A percentile compares a stretch with the other conserved stretches of the same genome.
Conservation (phyloP, 1,284 basidiomycete genomes). For the Moesziomyces sp. region DNA sequence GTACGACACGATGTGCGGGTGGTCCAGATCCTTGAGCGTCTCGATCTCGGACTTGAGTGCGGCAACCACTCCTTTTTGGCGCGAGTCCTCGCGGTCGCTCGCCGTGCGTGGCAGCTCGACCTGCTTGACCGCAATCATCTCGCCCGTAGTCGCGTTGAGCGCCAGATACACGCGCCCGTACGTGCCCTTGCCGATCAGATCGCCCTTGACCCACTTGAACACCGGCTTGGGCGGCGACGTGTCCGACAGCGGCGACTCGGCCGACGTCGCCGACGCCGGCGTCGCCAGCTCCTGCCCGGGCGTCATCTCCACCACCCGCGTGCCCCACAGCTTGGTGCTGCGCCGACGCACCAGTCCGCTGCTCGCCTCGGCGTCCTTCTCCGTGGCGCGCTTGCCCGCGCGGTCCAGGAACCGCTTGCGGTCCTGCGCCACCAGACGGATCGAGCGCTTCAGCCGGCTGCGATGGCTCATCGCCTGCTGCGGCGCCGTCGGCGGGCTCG, state of each 20-base stretch:
- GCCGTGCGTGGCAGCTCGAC: slow-evolving; percentile 92
- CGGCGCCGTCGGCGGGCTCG: slow-evolving; percentile 15
- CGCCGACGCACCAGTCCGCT: slow-evolving; percentile 76
- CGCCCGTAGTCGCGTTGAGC: slow-evolving; percentile 95
- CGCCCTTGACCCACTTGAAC: slow-evolving; percentile 98
- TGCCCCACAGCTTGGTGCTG: slow-evolving; percentile 96
- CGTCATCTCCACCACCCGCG: slow-evolving; percentile 90
- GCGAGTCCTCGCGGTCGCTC: slow-evolving; percentile 86
- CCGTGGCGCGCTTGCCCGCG: slow-evolving; percentile 64
- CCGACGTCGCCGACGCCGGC: slow-evolving; percentile 51
- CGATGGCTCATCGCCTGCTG: slow-evolving; percentile 27
- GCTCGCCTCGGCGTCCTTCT: slow-evolving; percentile 69
- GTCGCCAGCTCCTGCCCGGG: slow-evolving; percentile 71
- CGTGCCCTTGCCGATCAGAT: slow-evolving; percentile 94
- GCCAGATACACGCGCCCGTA: slow-evolving; percentile 96
- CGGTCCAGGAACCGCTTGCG: slow-evolving; percentile 66
- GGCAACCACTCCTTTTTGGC: slow-evolving; percentile 86
- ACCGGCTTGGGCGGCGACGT: slow-evolving; percentile 70
- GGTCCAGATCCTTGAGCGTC: slow-evolving; percentile 91
- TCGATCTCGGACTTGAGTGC: slow-evolving; percentile 94
- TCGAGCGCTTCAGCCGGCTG: slow-evolving; percentile 79
- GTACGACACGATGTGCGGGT: slow-evolving; percentile 96
- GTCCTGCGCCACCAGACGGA: slow-evolving; percentile 85
- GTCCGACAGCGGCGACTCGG: slow-evolving; percentile 64
- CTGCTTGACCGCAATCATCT: slow-evolving; percentile 99